Conservation (phyloP, 208 protist genomes). For the Trypanosoma conorhini region DNA sequence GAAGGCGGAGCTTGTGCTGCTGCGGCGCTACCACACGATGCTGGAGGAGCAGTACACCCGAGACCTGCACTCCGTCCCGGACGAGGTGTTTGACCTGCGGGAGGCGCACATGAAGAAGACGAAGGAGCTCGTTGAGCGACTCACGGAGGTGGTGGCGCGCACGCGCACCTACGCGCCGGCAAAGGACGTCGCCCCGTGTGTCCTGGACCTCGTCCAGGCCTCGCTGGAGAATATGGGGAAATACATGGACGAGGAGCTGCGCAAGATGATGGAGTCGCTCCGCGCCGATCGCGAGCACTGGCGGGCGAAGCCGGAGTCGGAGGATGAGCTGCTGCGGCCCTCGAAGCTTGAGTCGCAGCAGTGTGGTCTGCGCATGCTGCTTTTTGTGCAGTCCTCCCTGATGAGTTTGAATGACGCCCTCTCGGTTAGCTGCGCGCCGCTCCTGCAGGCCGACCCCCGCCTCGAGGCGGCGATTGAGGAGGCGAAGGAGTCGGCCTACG, state of each 20-base stretch:
- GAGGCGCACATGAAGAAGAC: constrained; percentile 87
- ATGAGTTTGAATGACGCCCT: constrained; percentile 70
- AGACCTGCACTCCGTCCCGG: constrained; percentile 64
- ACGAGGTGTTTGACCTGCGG: constrained; percentile 72
- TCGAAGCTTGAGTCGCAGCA: constrained; percentile 72
- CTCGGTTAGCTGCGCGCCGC: constrained; percentile 43
- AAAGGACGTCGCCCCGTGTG: constrained; percentile 45
- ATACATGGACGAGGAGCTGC: constrained; percentile 70
- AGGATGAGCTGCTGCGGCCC: constrained; percentile 68
- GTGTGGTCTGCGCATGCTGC: constrained; percentile 83
- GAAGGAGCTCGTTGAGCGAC: constrained; percentile 60
- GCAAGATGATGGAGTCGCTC: constrained; percentile 68
- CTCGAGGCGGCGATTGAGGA: constrained; percentile 63
- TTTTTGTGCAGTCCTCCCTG: constrained; percentile 81
- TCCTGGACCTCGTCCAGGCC: constrained; percentile 54
- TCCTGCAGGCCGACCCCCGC: constrained; percentile 51
- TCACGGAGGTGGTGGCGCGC: constrained; percentile 60
- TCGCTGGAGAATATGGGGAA: constrained; percentile 47
- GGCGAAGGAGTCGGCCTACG: constrained; percentile 43
- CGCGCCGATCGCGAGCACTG: constrained; percentile 71
- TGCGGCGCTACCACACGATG: constrained; percentile 65
- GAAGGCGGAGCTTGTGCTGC: constrained; percentile 58
- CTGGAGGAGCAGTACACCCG: constrained; percentile 84
- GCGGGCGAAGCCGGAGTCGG: constrained; percentile 59
- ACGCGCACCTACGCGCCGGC: constrained; percentile 60